Evolutionary conservation across 305 asterid species (phyloP), one percentile per base, ranked within the genome.

Genomic region (Fraxinus floribunda): DNA sequence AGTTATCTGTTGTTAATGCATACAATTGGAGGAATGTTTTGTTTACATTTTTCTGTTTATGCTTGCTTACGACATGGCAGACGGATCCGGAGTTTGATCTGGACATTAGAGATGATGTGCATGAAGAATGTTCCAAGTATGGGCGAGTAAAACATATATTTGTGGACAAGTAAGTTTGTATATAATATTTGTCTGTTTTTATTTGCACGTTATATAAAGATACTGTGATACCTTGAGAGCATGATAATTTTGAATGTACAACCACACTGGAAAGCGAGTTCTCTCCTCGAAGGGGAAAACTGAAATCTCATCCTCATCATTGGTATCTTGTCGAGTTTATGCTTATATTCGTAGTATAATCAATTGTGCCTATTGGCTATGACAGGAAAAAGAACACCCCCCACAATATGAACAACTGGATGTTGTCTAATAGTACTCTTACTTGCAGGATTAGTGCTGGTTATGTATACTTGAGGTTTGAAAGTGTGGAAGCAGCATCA

Each of bases 51-150:
- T 41, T 78, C 74, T 26, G 24, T 38, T 16, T 46, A 22, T 77
- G 29, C 10, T 36, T 74, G 34, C 5, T 18, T 24, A 26, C 41
- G 66, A 76, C 46, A 24, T 78, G 86, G 89, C 97, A 95, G 99
- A 55, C 85, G 46, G 99, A 95, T 71, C 95, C 95, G 15, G 98
- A 94, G 84, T 95, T 93, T 85, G 98, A 95, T 91, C 79, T 93
- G 90, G 99, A 95, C 86, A 95, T 95, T 66, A 90, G 80, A 84
- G 99, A 95, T 64, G 99, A 95, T 84, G 99, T 94, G 16, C 87
- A 89, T 77, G 99, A 94, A 78, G 99, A 95, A 83, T 95, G 99
- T 82, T 94, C 98, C 29, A 95, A 94, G 83, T 95, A 94, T 90
- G 99, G 98, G 26, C 82, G 82, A 38, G 98, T 95, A 88, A 93